A percentile compares a stretch with the other conserved stretches of the same genome.
Evolutionary conservation across 805 yeast species (phyloP).

Genomic region (Saccharomycopsis fermentans): DNA sequence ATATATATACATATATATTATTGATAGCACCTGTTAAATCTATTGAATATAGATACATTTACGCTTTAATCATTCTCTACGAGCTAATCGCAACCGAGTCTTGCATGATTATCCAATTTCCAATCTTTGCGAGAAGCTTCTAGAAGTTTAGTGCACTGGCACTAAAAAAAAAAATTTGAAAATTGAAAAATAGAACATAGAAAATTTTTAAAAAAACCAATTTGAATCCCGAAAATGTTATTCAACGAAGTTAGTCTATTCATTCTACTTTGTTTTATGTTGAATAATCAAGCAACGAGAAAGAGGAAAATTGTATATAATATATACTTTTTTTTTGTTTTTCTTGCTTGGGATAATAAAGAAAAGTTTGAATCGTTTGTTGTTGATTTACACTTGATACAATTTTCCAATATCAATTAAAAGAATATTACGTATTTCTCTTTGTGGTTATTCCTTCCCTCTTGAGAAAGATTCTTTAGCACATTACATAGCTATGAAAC

Average conservation of each 20-base stretch:
- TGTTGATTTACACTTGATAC: slow-evolving; percentile 36
- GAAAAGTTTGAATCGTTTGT: slow-evolving; percentile 4
- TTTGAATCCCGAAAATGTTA: background rate
- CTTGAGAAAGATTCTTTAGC: slow-evolving; percentile 67
- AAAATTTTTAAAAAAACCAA: background rate
- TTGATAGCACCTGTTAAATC: too few relatives aligned
- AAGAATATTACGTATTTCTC: slow-evolving; percentile 70
- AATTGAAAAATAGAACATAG: background rate
- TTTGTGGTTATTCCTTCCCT: slow-evolving; percentile 34
- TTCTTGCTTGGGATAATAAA: background rate
- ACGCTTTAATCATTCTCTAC: background rate
- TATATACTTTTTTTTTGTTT: background rate
- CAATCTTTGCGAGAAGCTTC: background rate
- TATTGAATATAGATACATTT: background rate
- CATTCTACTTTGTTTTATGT: background rate
- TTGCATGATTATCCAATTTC: background rate
- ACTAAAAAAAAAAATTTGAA: background rate
- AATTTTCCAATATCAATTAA: slow-evolving; percentile 53
- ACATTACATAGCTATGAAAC: slow-evolving; percentile 32
- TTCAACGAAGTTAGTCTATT: too few relatives aligned
- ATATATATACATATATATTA: too few relatives aligned
- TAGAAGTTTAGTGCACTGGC: background rate
- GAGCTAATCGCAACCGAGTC: background rate
- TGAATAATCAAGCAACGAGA: background rate
- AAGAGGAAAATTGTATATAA: background rate